These are phyloP conservation scores for Hypoxylon crocopeplum DNA, from an alignment of 495 filamentous ascomycete species.

Conservation along the genomic window DNA sequence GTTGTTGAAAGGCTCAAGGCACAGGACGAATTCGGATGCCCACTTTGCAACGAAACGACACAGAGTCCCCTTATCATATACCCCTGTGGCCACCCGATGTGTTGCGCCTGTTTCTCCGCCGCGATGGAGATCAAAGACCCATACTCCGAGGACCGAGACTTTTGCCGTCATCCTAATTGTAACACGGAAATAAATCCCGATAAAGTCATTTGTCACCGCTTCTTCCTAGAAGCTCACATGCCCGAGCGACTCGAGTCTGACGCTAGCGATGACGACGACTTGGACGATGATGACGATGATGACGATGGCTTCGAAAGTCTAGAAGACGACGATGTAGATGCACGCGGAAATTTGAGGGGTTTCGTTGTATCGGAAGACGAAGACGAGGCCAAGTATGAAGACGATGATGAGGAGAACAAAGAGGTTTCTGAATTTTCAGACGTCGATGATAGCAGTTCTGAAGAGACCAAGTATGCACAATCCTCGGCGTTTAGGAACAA, in stretches of 20 bases:
- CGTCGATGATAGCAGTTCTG: neutral
- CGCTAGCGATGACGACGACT: conserved; percentile 37
- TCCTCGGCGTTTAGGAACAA: neutral
- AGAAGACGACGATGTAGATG: conserved; percentile 50
- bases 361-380: conserved; percentile 62
- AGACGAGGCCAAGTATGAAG: conserved; percentile 31
- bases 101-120: conserved; percentile 77
- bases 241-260: conserved; percentile 50
- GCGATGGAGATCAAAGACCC: conserved; percentile 70
- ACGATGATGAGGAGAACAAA: conserved; percentile 39
- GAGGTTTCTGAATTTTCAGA: no score
- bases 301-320: conserved; percentile 39
- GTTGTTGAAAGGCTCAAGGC: conserved; percentile 74
- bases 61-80: conserved; percentile 79
- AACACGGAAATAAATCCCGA: conserved; percentile 66
- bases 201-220: conserved; percentile 73
- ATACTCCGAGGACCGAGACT: conserved; percentile 62
- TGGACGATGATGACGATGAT: conserved; percentile 42
- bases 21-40: conserved; percentile 67
- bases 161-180: conserved; percentile 74
- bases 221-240: conserved; percentile 79
- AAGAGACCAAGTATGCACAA: neutral
- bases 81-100: conserved; percentile 86
- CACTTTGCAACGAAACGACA: conserved; percentile 80
- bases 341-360: conserved; percentile 57